These are phyloP conservation scores for Diospyros kaki DNA, from an alignment of 148 eudicot genomes.

Conservation along the genomic window DNA sequence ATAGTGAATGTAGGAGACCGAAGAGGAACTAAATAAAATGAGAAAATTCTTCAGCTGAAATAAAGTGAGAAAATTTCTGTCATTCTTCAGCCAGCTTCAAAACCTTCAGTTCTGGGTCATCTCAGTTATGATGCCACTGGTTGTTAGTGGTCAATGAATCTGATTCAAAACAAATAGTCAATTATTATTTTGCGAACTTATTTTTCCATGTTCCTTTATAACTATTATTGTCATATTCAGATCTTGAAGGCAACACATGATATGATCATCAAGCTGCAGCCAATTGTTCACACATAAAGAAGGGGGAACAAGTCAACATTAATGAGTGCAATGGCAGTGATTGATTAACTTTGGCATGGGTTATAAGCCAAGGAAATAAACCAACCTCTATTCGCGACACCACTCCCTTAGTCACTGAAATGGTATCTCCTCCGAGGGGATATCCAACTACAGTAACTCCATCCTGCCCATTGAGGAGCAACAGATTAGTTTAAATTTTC, in stretches of 20 bases:
- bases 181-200: not conserved
- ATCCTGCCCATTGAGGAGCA: slow-evolving; percentile 53
- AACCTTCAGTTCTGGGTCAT: not conserved
- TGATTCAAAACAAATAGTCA: not conserved
- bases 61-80: too few species aligned
- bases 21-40: not conserved
- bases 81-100: not conserved
- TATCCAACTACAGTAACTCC: slow-evolving; percentile 97
- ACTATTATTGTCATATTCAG: not conserved
- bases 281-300: not conserved
- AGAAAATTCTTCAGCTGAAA: too few species aligned
- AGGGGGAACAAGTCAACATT: not conserved
- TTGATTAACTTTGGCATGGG: not conserved
- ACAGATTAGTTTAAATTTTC: slow-evolving; percentile 4
- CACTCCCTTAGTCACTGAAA: slow-evolving; percentile 97
- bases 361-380: slow-evolving; percentile 8
- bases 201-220: not conserved
- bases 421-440: slow-evolving; percentile 99
- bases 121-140: not conserved
- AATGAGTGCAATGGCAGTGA: not conserved
- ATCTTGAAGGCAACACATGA: not conserved
- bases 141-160: not conserved
- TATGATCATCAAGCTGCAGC: not conserved
- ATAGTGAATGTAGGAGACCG: not conserved
- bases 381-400: slow-evolving; percentile 97